A percentile compares a stretch with the other conserved stretches of the same genome.
Conservation (phyloP, 768 basidiomycete genomes). For the Amanita molliuscula region DNA sequence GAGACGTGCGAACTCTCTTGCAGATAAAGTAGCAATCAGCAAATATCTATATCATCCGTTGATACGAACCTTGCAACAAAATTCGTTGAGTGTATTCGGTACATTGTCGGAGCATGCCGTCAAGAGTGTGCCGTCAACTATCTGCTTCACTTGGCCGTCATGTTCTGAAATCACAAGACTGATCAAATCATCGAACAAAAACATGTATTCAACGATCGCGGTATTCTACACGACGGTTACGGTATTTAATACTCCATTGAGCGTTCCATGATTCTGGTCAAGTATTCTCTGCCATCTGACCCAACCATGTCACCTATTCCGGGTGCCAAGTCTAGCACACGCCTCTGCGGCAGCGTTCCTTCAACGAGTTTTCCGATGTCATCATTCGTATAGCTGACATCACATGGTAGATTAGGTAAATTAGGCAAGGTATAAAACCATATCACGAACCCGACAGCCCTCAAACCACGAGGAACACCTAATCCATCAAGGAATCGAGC, state of each 20-base stretch:
- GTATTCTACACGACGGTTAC: not conserved
- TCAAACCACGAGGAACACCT: constrained; percentile 78
- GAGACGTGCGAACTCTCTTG: constrained; percentile 70
- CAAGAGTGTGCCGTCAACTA: constrained; percentile 91
- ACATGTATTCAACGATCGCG: not conserved
- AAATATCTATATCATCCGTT: not conserved
- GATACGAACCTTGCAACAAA: constrained; percentile 74
- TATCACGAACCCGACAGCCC: constrained; percentile 54
- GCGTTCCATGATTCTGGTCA: constrained; percentile 70
- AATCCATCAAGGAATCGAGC: constrained; percentile 81
- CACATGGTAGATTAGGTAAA: not conserved
- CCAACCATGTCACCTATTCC: constrained; percentile 77
- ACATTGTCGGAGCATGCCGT: constrained; percentile 58
- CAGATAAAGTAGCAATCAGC: constrained; percentile 24
- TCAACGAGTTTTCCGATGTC: constrained; percentile 76
- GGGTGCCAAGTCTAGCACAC: constrained; percentile 90
- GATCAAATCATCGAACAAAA: not conserved
- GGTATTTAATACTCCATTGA: constrained; percentile 59
- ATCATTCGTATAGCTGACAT: constrained; percentile 42
- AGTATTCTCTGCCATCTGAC: constrained; percentile 74
- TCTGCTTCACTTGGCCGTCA: constrained; percentile 93
- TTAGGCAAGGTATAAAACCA: not conserved
- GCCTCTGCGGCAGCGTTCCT: constrained; percentile 85
- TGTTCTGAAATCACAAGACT: constrained; percentile 42
- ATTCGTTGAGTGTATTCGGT: constrained; percentile 66